Percentiles rank a stretch among this genome's conserved stretches.
These are phyloP conservation scores for Calophaca sinica DNA, from an alignment of 306 rosid genomes.

Conservation along the genomic window DNA sequence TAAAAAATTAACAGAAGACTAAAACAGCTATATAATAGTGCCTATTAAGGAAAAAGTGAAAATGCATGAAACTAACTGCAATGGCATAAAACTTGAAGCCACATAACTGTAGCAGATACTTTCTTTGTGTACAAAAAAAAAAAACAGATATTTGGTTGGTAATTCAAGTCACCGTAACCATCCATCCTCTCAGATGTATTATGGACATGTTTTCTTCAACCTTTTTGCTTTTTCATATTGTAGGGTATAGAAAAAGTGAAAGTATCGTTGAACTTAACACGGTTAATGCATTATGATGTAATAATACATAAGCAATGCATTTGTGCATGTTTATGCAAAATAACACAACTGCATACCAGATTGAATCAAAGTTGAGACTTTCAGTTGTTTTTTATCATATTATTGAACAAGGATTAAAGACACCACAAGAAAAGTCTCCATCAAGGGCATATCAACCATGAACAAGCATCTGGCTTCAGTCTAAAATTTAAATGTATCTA, in stretches of 20 bases:
- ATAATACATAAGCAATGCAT: slow-evolving; percentile 4
- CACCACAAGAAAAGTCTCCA: slow-evolving; percentile 5
- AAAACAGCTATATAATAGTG: slow-evolving; percentile 8
- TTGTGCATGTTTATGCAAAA: slow-evolving; percentile 29
- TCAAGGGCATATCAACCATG: slow-evolving; percentile 37
- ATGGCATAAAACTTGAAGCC: not conserved
- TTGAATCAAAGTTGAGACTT: slow-evolving; percentile 23
- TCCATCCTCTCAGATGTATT: slow-evolving; percentile 22
- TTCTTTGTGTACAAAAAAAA: not conserved
- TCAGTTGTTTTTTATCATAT: not conserved
- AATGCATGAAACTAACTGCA: slow-evolving; percentile 38
- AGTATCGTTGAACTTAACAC: slow-evolving; percentile 21
- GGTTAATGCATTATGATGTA: not conserved
- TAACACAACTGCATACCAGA: slow-evolving; percentile 17
- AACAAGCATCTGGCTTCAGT: slow-evolving; percentile 27
- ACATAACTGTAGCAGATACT: not conserved
- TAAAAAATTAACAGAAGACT: slow-evolving; percentile 15
- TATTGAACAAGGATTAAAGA: slow-evolving; percentile 26
- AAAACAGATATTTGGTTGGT: slow-evolving; percentile 1
- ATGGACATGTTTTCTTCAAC: not conserved
- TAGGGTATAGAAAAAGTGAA: slow-evolving; percentile 6
- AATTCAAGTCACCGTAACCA: slow-evolving; percentile 34
- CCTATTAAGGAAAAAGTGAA: slow-evolving; percentile 9
- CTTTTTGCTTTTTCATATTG: slow-evolving; percentile 15
- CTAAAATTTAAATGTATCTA: not conserved